phyloP scores from a whole-genome alignment of 768 basidiomycete genomes.

The Tricholomella constricta region DNA sequence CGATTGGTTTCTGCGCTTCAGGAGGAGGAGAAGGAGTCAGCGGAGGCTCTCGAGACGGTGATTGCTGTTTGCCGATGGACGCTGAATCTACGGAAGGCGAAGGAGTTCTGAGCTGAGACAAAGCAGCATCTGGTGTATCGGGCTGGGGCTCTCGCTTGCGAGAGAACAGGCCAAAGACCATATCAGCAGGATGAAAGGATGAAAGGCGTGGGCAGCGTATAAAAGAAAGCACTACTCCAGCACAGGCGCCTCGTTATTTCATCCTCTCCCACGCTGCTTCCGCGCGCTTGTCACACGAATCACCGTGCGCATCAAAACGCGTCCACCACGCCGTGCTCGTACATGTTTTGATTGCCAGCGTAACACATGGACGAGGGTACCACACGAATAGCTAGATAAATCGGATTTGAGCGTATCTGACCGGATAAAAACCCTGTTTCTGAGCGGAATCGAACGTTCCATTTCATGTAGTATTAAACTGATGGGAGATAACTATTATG shows the following conservation, averaged over 20 bases:
- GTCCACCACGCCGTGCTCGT: neutral
- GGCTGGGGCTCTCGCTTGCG: constrained; percentile 8
- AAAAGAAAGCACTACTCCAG: too few relatives aligned
- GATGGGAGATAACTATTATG: too few relatives aligned
- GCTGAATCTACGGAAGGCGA: constrained; percentile 15
- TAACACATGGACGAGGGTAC: too few relatives aligned
- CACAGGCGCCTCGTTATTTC: constrained; percentile 4
- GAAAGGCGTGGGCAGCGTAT: neutral
- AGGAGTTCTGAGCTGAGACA: constrained; percentile 17
- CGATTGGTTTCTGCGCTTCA: constrained; percentile 5
- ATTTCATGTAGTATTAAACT: too few relatives aligned
- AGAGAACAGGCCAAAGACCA: constrained; percentile 21
- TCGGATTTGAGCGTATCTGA: too few relatives aligned
- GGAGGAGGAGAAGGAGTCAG: constrained; percentile 20
- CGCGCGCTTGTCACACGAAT: constrained; percentile 4
- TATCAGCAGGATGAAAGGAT: neutral
- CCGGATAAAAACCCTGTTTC: too few relatives aligned
- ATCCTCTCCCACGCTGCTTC: constrained; percentile 7
- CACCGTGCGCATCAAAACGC: neutral
- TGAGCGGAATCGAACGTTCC: too few relatives aligned
- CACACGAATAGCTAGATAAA: too few relatives aligned
- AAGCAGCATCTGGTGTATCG: neutral
- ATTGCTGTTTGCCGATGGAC: constrained; percentile 12
- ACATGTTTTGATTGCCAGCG: too few relatives aligned
- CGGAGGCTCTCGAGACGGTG: constrained; percentile 16